Percentiles rank a stretch among this genome's conserved stretches.
Evolutionary conservation across 2,329 filamentous ascomycete genomes (phyloP).

Genomic region (Aureobasidium sp.): DNA sequence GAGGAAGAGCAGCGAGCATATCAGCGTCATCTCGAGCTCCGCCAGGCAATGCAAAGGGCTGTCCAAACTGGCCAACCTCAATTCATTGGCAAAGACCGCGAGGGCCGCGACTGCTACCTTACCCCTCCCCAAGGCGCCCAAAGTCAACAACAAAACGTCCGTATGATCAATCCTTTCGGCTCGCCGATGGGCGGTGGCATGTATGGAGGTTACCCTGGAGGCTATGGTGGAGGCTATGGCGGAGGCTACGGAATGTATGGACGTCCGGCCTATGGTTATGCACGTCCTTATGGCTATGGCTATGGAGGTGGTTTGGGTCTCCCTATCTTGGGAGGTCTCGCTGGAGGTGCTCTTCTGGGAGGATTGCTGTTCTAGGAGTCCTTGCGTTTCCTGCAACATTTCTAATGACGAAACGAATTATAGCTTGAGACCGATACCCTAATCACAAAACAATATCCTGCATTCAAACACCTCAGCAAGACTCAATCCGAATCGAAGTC

Average conservation of each 20-base stretch:
- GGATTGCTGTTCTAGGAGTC: constrained; percentile 19
- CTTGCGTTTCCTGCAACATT: too few species aligned
- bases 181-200: constrained; percentile 1
- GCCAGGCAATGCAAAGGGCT: constrained; percentile 46
- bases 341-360: constrained; percentile 43
- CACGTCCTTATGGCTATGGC: constrained; percentile 33
- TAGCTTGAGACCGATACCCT: neutral
- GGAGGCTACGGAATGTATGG: constrained; percentile 40
- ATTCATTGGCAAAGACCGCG: constrained; percentile 46
- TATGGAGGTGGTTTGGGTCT: constrained; percentile 42
- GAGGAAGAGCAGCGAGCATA: constrained; percentile 48
- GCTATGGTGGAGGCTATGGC: constrained; percentile 17
- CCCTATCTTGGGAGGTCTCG: constrained; percentile 40
- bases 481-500: neutral
- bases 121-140: constrained; percentile 43
- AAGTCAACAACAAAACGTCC: constrained; percentile 11
- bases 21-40: constrained; percentile 44
- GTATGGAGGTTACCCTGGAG: constrained; percentile 20
- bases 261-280: constrained; percentile 44
- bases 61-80: constrained; percentile 51
- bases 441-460: neutral
- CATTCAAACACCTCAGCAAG: neutral
- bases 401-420: neutral
- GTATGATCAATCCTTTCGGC: constrained; percentile 7
- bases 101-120: constrained; percentile 53